These are phyloP conservation scores for Xylariaceae sp. DNA, from an alignment of 2,329 filamentous ascomycete genomes.

Conservation along the genomic window DNA sequence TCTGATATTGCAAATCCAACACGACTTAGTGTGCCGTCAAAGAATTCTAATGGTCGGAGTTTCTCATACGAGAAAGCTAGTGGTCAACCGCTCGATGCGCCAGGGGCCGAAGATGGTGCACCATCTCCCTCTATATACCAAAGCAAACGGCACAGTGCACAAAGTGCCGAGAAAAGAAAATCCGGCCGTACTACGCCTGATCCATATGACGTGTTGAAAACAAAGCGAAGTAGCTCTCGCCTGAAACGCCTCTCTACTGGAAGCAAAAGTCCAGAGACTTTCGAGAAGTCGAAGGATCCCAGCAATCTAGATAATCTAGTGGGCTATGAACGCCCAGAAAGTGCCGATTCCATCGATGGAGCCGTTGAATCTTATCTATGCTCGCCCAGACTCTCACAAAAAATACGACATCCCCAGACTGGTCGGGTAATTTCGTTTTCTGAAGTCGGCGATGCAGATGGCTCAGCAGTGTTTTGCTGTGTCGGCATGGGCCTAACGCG, in stretches of 20 bases:
- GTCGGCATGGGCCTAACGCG: constrained; percentile 96
- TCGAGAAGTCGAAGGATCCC: constrained; percentile 24
- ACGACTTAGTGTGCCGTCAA: constrained; percentile 20
- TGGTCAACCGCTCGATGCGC: constrained; percentile 23
- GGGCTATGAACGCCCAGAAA: constrained; percentile 69
- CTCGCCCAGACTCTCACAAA: constrained; percentile 81
- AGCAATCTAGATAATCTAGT: constrained; percentile 40
- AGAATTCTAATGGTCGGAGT: constrained; percentile 19
- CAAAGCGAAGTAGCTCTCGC: constrained; percentile 55
- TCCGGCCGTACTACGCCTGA: constrained; percentile 50
- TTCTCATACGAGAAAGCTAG: constrained; percentile 23
- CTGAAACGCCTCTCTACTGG: constrained; percentile 54
- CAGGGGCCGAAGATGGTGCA: constrained; percentile 57
- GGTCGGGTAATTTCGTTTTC: constrained; percentile 91
- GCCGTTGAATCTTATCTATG: constrained; percentile 82
- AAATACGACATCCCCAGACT: constrained; percentile 78
- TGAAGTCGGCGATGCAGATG: constrained; percentile 88
- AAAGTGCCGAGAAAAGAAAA: constrained; percentile 41
- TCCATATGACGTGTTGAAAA: constrained; percentile 39
- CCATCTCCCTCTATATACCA: constrained; percentile 67
- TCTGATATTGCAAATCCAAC: constrained; percentile 29
- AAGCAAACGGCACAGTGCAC: constrained; percentile 49
- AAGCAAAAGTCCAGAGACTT: constrained; percentile 34
- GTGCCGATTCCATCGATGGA: constrained; percentile 82
- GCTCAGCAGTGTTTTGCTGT: constrained; percentile 91